Base-by-base conservation (phyloP, 805 yeast genomes). In the Tetrapisispora nanseiensis region DNA sequence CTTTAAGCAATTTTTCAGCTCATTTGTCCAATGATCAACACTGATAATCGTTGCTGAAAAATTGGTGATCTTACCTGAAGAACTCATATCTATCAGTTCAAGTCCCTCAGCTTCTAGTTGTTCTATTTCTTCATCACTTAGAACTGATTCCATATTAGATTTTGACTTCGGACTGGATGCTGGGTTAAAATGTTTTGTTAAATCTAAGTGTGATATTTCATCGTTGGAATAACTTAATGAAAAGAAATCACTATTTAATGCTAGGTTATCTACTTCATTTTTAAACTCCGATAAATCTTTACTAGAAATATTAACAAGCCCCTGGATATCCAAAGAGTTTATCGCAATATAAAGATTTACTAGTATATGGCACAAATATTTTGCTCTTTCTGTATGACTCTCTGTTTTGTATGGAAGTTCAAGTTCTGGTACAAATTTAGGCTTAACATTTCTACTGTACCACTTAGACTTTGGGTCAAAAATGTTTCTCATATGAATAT, bases 21-120 rank as follows among this genome's bases (percentile, higher is more conserved):
- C 97, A 41, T 82, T 79, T 0, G 96, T 82, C 95, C 96, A 89
- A 45, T 82, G 84, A 41, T 80, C 72, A 7, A 86, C 81, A 35
- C 80, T 73, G 6, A 83, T 78, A 6, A 85, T 80, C 0, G 92
- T 76, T 0, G 92, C 82, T 1, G 86, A 76, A 49, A 74, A 71
- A 2, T 82, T 76, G 1, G 80, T 70, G 9, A 77, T 71, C 49
- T 78, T 79, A 45, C 81, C 79, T 37, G 80, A 80, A 18, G 63
- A 57, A 40, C 48, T 51, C 34, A 54, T 47, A 37, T 69, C 63
- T 15, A 46, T 50, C 5, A 46, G 45, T 12, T 45, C 50, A 5
- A 46, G 48, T n/a, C 35, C 48, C 11, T 64, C 70, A 15, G 63
- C 71, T 29, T 63, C 65, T 7, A 65, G 71, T 18, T 57, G 74